Percentiles rank a stretch among this genome's conserved stretches.
Evolutionary conservation across 2,329 filamentous ascomycete genomes (phyloP).

Genomic region (Paracoccidioides lutzii): DNA sequence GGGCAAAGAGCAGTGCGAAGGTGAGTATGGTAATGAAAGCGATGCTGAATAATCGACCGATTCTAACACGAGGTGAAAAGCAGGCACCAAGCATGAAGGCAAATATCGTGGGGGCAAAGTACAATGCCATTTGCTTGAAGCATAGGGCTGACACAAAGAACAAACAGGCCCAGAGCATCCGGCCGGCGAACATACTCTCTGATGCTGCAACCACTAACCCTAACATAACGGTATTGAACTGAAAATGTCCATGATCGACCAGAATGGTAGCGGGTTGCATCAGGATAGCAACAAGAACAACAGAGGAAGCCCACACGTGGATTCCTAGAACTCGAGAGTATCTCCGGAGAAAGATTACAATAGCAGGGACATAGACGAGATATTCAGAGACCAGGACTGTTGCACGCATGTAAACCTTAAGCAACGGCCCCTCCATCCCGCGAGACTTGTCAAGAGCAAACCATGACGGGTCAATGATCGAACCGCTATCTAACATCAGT

Average conservation of each 20-base stretch:
- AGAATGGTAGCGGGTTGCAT: constrained; percentile 86
- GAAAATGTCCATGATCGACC: constrained; percentile 90
- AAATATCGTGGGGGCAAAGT: constrained; percentile 89
- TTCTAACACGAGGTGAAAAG: constrained; percentile 57
- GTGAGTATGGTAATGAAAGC: constrained; percentile 57
- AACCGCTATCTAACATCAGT: constrained; percentile 41
- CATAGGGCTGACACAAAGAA: constrained; percentile 91
- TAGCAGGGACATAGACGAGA: constrained; percentile 72
- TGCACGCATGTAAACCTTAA: constrained; percentile 94
- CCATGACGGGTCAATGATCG: constrained; percentile 67
- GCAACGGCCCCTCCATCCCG: constrained; percentile 59
- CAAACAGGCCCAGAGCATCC: constrained; percentile 75
- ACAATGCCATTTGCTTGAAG: constrained; percentile 98
- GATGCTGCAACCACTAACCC: constrained; percentile 76
- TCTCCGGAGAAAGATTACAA: constrained; percentile 71
- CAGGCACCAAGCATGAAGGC: constrained; percentile 81
- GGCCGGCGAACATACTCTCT: constrained; percentile 74
- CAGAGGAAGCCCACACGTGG: constrained; percentile 66
- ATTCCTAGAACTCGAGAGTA: constrained; percentile 65
- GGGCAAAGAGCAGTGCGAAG: constrained; percentile 63
- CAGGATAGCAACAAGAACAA: constrained; percentile 78
- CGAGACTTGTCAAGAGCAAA: constrained; percentile 76
- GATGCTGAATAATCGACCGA: constrained; percentile 59
- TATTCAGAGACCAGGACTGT: constrained; percentile 88
- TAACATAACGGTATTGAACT: constrained; percentile 98